A percentile compares a stretch with the other conserved stretches of the same genome.
Evolutionary conservation across 768 basidiomycete genomes (phyloP).

Genomic region (Daedaleopsis nitida): DNA sequence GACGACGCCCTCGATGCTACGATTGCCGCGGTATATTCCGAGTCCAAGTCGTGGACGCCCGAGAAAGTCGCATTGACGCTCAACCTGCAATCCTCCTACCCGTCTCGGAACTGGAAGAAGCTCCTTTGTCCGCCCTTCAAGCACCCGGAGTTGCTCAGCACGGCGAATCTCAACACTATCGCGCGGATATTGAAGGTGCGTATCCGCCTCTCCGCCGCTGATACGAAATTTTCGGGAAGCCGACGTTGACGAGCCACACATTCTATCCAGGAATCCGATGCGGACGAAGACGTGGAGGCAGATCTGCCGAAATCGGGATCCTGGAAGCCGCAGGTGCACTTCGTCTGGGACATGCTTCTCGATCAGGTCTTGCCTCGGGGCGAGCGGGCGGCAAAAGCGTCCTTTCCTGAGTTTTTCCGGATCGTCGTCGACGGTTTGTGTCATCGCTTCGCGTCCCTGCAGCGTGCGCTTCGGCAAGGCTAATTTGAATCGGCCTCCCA

Average conservation of each 20-base stretch:
- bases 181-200: slow-evolving; percentile 80
- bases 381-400: slow-evolving; percentile 44
- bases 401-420: slow-evolving; percentile 90
- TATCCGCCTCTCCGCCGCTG: background rate
- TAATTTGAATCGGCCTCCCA: background rate
- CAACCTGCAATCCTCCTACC: slow-evolving; percentile 62
- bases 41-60: slow-evolving; percentile 69
- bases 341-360: slow-evolving; percentile 85
- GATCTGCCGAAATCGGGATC: slow-evolving; percentile 52
- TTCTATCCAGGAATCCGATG: slow-evolving; percentile 51
- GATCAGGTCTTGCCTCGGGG: slow-evolving; percentile 62
- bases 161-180: slow-evolving; percentile 70
- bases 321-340: slow-evolving; percentile 93
- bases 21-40: slow-evolving; percentile 54
- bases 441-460: background rate
- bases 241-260: background rate
- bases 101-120: slow-evolving; percentile 67
- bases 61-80: slow-evolving; percentile 86
- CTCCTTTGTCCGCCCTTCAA: slow-evolving; percentile 77
- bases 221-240: background rate
- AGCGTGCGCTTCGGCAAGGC: slow-evolving; percentile 9
- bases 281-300: slow-evolving; percentile 37
- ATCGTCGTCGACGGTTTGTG: slow-evolving; percentile 83
- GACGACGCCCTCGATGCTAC: slow-evolving; percentile 56
- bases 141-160: slow-evolving; percentile 64